Percentiles rank a stretch among this genome's conserved stretches.
Evolutionary conservation across 768 basidiomycete species (phyloP).

Genomic region (Trametes villosa): DNA sequence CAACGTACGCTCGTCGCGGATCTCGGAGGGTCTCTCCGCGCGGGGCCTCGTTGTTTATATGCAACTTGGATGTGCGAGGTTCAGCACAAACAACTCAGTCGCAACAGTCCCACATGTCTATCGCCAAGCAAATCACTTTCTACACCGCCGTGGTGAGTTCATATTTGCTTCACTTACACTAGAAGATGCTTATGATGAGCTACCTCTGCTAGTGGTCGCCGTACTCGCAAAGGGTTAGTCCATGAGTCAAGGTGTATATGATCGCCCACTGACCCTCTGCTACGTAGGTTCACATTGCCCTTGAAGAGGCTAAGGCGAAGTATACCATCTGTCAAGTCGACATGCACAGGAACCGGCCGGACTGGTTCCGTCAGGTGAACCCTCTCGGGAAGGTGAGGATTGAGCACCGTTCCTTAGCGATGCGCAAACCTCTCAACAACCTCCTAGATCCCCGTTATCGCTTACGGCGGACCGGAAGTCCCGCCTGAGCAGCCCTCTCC

Average conservation of each 20-base stretch:
- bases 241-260: too few relatives aligned
- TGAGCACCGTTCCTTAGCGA: too few relatives aligned
- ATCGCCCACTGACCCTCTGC: too few relatives aligned
- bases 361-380: slow-evolving; percentile 69
- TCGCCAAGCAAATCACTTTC: slow-evolving; percentile 14
- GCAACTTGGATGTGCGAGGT: background rate
- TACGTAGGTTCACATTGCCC: slow-evolving; percentile 64
- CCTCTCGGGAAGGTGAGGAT: slow-evolving; percentile 63
- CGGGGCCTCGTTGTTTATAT: too few relatives aligned
- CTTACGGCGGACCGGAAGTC: slow-evolving; percentile 64
- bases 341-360: slow-evolving; percentile 63
- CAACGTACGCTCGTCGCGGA: too few relatives aligned
- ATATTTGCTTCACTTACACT: too few relatives aligned
- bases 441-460: slow-evolving; percentile 57
- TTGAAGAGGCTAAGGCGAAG: slow-evolving; percentile 55
- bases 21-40: too few relatives aligned
- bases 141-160: slow-evolving; percentile 21
- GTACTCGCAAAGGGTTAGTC: slow-evolving; percentile 54
- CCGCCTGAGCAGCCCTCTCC: slow-evolving; percentile 58
- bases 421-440: background rate
- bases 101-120: background rate
- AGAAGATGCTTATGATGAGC: background rate
- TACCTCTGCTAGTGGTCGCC: slow-evolving; percentile 52
- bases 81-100: background rate
- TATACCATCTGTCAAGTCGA: slow-evolving; percentile 60